Conservation (phyloP, 1,284 basidiomycete genomes). For the Cutaneotrichosporon daszewskae region DNA sequence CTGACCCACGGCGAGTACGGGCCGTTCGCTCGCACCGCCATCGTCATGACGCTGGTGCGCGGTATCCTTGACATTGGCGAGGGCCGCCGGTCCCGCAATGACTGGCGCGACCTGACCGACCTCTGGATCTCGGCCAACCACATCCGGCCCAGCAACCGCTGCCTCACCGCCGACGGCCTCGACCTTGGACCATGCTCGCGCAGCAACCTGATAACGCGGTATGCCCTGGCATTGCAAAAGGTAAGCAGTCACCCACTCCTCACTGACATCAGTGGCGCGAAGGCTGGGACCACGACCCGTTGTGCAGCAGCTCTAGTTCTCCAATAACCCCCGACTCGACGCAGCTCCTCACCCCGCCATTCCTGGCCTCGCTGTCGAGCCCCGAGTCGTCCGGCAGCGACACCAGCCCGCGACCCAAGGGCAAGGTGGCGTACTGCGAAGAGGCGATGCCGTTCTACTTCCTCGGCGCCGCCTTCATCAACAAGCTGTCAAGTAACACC, state of each 20-base stretch:
- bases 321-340: not conserved
- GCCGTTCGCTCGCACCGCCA: conserved; percentile 46
- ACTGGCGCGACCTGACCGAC: conserved; percentile 47
- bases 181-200: conserved; percentile 31
- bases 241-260: conserved; percentile 18
- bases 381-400: conserved; percentile 3
- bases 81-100: conserved; percentile 44
- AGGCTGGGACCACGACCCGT: conserved; percentile 49
- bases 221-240: conserved; percentile 33
- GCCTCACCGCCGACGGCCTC: conserved; percentile 27
- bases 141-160: conserved; percentile 29
- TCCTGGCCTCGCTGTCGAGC: conserved; percentile 1
- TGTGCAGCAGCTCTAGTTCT: conserved; percentile 24
- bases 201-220: conserved; percentile 31
- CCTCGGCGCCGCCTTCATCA: conserved; percentile 46
- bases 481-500: conserved; percentile 24
- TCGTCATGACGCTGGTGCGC: conserved; percentile 46
- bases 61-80: conserved; percentile 49
- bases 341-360: not conserved
- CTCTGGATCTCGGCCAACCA: conserved; percentile 39
- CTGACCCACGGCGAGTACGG: conserved; percentile 43
- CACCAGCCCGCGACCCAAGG: too few relatives aligned
- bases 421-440: conserved; percentile 37
- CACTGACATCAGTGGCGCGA: conserved; percentile 41
- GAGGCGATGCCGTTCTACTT: conserved; percentile 50